Percentiles rank a stretch among this genome's conserved stretches.
Conservation (phyloP, 2,329 filamentous ascomycete genomes). For the Ophiostoma perfectum region DNA sequence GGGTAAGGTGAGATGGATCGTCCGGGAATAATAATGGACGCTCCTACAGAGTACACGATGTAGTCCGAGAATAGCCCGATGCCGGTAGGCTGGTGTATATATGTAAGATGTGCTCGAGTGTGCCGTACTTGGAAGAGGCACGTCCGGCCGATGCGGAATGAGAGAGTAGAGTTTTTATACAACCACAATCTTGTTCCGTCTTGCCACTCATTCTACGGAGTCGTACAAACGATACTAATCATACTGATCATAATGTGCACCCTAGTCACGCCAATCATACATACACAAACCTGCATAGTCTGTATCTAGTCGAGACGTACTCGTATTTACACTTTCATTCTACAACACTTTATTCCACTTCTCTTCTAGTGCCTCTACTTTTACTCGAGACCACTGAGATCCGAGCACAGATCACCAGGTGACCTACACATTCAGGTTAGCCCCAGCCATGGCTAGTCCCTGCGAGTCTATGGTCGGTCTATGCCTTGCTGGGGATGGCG, state of each 20-base stretch:
- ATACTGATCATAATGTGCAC: no score
- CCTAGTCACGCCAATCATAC: no score
- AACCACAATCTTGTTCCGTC: no score
- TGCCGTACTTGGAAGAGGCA: no score
- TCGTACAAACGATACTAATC: no score
- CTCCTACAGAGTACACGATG: neutral
- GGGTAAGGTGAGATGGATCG: slow-evolving; percentile 10
- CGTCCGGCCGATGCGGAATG: no score
- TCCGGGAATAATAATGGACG: neutral
- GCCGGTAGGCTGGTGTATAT: neutral
- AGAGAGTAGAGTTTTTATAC: no score
- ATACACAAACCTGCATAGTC: no score
- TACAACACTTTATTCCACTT: slow-evolving; percentile 2
- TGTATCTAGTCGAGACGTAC: no score
- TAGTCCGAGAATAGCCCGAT: slow-evolving; percentile 5
- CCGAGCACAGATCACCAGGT: slow-evolving; percentile 5
- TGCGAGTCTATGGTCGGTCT: neutral
- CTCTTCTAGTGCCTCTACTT: no score
- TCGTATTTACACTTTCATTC: slow-evolving; percentile 2
- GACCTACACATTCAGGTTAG: neutral
- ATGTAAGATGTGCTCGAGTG: no score
- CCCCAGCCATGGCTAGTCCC: neutral
- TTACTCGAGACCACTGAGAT: neutral
- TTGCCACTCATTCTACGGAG: no score
- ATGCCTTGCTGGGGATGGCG: slow-evolving; percentile 1